A percentile compares a stretch with the other conserved stretches of the same genome.
Conservation (phyloP, 2,329 filamentous ascomycete genomes). For the Cordyceps farinosa region DNA sequence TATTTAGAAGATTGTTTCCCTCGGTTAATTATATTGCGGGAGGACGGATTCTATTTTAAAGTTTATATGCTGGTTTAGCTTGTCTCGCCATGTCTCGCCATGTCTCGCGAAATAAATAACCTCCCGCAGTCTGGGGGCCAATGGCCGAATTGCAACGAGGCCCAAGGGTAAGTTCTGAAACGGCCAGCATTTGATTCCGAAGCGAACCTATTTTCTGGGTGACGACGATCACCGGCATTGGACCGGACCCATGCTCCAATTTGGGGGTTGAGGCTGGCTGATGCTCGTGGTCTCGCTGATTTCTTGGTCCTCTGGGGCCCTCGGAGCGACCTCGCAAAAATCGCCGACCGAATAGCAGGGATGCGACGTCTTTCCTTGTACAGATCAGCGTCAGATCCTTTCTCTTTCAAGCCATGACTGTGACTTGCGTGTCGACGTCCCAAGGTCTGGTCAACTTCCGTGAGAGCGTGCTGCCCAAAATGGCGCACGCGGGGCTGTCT, state of each 20-base stretch:
- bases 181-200: background rate
- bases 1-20: background rate
- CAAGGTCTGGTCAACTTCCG: background rate
- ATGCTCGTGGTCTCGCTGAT: background rate
- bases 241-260: background rate
- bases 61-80: background rate
- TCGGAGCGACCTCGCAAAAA: background rate
- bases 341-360: background rate
- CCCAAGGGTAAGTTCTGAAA: background rate
- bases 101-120: background rate
- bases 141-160: background rate
- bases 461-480: background rate
- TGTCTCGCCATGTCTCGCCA: constrained; percentile 3
- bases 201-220: too few relatives aligned
- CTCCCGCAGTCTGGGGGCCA: background rate
- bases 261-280: background rate
- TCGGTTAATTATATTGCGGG: background rate
- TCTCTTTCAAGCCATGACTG: background rate
- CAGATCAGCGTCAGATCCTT: background rate
- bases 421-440: background rate
- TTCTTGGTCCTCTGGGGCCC: background rate
- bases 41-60: background rate
- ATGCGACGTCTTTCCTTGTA: background rate
- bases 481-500: background rate
- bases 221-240: too few relatives aligned